These are phyloP conservation scores for Cinchona pubescens DNA, from an alignment of 257 asterid genomes.

Conservation along the genomic window DNA sequence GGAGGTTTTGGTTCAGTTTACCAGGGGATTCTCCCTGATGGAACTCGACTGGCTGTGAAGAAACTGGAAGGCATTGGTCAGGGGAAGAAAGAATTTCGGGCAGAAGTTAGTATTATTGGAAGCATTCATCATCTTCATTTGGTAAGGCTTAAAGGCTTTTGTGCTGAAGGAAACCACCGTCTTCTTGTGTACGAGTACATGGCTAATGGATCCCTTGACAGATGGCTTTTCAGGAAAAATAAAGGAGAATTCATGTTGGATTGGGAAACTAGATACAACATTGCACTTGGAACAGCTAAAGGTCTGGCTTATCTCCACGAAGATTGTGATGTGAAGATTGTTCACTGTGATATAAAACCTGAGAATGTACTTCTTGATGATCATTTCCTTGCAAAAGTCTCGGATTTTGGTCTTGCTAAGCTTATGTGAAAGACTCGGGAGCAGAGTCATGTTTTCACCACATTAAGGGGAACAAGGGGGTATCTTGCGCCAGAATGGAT, in stretches of 20 bases:
- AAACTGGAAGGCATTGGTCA: constrained; percentile 90
- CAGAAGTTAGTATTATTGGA: constrained; percentile 95
- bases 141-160: constrained; percentile 80
- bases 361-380: constrained; percentile 84
- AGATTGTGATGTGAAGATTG: constrained; percentile 79
- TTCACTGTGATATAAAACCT: constrained; percentile 87
- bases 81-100: constrained; percentile 96
- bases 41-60: constrained; percentile 74
- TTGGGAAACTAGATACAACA: constrained; percentile 67
- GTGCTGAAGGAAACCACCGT: constrained; percentile 86
- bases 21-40: constrained; percentile 70
- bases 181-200: constrained; percentile 87
- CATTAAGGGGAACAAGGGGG: constrained; percentile 86
- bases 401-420: constrained; percentile 90
- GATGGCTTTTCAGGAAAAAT: constrained; percentile 74
- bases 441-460: constrained; percentile 79
- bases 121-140: constrained; percentile 90
- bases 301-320: constrained; percentile 86
- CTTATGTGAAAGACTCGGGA: constrained; percentile 85
- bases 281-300: constrained; percentile 84
- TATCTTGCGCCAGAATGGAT: constrained; percentile 98
- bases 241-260: constrained; percentile 62
- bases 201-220: constrained; percentile 86
- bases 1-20: constrained; percentile 99
- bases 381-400: constrained; percentile 66